Percentiles rank a stretch among this genome's conserved stretches.
Conservation (phyloP, 2,329 filamentous ascomycete species). For the Stagonosporopsis rhizophila region DNA sequence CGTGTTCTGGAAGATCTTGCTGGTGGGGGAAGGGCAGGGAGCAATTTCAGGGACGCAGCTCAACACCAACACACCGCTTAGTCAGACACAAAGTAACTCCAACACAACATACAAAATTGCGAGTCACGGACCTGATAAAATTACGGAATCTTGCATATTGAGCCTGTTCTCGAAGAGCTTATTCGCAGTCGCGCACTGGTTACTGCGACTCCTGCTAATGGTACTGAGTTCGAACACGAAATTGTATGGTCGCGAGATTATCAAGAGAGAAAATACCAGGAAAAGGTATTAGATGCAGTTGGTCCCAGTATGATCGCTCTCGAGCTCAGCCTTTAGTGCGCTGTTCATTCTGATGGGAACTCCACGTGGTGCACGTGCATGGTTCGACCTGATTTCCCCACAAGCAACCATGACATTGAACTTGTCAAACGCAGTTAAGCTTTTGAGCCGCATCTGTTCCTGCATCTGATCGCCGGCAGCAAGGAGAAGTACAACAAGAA, state of each 20-base stretch:
- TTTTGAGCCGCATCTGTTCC: constrained; percentile 47
- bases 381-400: constrained; percentile 24
- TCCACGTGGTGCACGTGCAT: constrained; percentile 36
- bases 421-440: constrained; percentile 36
- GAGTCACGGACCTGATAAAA: background rate
- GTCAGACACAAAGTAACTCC: background rate
- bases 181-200: background rate
- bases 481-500: constrained; percentile 26
- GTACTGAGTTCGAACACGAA: background rate
- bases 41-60: background rate
- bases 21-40: background rate
- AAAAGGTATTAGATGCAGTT: background rate
- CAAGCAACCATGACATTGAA: constrained; percentile 19
- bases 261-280: background rate
- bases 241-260: no score
- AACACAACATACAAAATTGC: constrained; percentile 1
- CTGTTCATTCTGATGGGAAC: constrained; percentile 14
- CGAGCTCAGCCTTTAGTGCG: constrained; percentile 8
- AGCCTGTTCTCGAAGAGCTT: no score
- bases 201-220: background rate
- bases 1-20: background rate
- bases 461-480: constrained; percentile 44
- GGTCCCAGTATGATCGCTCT: background rate
- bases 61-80: constrained; percentile 17
- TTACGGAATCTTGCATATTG: background rate